Evolutionary conservation across 2,329 filamentous ascomycete species (phyloP), one percentile per base, ranked within the genome.

Genomic region (Teratosphaeriaceae sp.): DNA sequence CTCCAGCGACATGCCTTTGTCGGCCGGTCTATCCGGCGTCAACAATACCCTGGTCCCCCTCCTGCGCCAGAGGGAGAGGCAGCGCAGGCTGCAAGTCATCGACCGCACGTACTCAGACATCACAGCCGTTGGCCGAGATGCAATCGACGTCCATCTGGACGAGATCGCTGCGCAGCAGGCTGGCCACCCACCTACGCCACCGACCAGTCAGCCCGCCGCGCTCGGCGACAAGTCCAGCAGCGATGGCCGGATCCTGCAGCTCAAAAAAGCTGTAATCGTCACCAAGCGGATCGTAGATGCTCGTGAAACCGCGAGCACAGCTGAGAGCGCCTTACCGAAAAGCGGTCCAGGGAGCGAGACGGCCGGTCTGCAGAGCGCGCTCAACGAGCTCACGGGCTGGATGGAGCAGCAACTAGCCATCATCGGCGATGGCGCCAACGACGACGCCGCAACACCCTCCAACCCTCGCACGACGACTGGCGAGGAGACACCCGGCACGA

Each of bases 361-460:
- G 11, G 38, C 49, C 20, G 58, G 53, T 2, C 40, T 62, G 12
- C 57, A 62, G 43, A 51, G 50, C 33, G 52, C 59, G 1, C 51
- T 58, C 19, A 55, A 55, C n/a, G 55, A 55, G 38, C 52, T 62
- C 26, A 62, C 58, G 2, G 43, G 42, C 12, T 62, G 59, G 59
- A 62, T 62, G 52, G 59, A 62, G 40, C 46, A 43, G 13, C 59
- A 61, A 47, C 48, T 62, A 6, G 52, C 51, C 1, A 36, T 57
- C 7, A 61, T 62, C 16, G 54, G 58, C 18, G 49, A 56, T 12
- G 47, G 49, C 2, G 57, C 59, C 6, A 41, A 42, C 7, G 19
- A 40, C 6, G 16, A 18, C 3, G 29, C 26, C 12, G 7, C 20
- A 8, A 40, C 5, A n/a, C n/a, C n/a, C n/a, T n/a, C n/a, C 40